Conservation (phyloP, 306 rosid species). For the Prunus fruticosa region DNA sequence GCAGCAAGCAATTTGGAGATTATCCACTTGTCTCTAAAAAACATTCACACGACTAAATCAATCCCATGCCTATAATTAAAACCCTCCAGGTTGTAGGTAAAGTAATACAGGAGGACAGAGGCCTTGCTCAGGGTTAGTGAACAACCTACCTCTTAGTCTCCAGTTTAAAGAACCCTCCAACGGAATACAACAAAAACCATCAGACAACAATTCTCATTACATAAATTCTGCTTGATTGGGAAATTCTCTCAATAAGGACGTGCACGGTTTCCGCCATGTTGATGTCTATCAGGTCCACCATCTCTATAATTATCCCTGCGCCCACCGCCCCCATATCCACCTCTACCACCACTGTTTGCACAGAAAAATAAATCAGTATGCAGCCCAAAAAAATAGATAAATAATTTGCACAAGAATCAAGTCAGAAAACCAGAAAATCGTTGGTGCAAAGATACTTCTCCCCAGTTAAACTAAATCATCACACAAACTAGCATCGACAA, state of each 20-base stretch:
- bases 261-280: constrained; percentile 85
- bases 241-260: constrained; percentile 76
- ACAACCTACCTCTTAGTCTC: constrained; percentile 99
- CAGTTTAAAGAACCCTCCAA: constrained; percentile 73
- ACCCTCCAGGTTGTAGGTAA: constrained; percentile 56
- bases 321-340: constrained; percentile 90
- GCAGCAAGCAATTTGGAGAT: constrained; percentile 97
- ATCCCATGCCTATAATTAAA: constrained; percentile 52
- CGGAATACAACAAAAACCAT: constrained; percentile 63
- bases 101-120: constrained; percentile 64
- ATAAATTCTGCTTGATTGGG: constrained; percentile 50
- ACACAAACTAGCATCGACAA: background rate
- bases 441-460: background rate
- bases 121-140: constrained; percentile 72
- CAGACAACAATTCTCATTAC: constrained; percentile 86
- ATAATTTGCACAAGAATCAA: background rate
- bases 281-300: constrained; percentile 91
- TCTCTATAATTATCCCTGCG: constrained; percentile 85
- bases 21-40: constrained; percentile 96
- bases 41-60: constrained; percentile 85
- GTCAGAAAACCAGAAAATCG: background rate
- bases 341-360: constrained; percentile 74
- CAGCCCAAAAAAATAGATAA: background rate
- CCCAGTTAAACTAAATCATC: background rate
- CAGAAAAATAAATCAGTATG: constrained; percentile 11